Evolutionary conservation across 345 rosid species (phyloP).

Genomic region (Excoecaria cochinchinensis): DNA sequence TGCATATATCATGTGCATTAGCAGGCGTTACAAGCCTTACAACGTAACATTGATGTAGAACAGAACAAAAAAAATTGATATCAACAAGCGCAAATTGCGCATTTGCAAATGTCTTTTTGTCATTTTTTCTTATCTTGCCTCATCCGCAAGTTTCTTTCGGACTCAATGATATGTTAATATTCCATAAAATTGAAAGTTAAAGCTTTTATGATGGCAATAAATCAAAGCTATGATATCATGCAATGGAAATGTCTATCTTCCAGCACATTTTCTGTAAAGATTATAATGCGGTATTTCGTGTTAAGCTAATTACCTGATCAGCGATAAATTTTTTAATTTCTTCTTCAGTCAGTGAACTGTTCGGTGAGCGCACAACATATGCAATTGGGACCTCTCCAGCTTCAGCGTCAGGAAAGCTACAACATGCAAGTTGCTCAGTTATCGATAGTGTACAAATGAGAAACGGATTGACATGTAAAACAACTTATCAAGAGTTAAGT

Average conservation of each 20-base stretch:
- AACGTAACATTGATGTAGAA: neutral
- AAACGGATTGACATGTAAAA: neutral
- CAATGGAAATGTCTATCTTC: neutral
- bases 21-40: neutral
- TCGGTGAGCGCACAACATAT: slow-evolving; percentile 68
- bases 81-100: neutral
- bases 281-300: no score
- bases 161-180: neutral
- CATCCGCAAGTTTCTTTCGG: no score
- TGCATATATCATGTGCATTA: neutral
- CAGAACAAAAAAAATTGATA: neutral
- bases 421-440: neutral
- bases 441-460: neutral
- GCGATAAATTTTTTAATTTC: slow-evolving; percentile 67
- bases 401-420: slow-evolving; percentile 83
- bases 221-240: neutral
- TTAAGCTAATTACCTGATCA: slow-evolving; percentile 49
- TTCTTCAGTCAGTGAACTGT: slow-evolving; percentile 63
- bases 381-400: slow-evolving; percentile 94
- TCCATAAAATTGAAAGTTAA: neutral
- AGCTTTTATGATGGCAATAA: neutral
- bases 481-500: neutral
- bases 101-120: neutral
- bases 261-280: neutral
- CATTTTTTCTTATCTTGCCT: neutral